These are phyloP conservation scores for Mycena indigotica DNA, from an alignment of 768 basidiomycete genomes.

Conservation along the genomic window DNA sequence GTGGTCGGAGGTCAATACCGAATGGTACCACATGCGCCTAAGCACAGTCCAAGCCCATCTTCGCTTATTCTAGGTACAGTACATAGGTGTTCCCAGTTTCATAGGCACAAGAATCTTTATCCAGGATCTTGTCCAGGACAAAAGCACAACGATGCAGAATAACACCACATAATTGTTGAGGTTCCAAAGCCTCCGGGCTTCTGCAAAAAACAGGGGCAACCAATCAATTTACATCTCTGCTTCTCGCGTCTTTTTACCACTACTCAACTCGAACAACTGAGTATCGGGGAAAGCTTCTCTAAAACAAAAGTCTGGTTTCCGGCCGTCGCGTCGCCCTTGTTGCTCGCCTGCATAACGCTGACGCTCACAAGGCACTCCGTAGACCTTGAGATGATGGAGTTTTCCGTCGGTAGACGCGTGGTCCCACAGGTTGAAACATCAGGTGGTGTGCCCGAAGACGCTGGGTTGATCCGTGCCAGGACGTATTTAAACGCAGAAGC, in stretches of 20 bases:
- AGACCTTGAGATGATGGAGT: conserved; percentile 27
- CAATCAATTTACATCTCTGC: background rate
- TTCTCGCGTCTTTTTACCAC: background rate
- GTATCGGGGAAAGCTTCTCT: conserved; percentile 24
- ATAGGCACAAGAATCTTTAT: no score
- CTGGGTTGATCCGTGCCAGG: conserved; percentile 31
- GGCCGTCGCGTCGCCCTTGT: conserved; percentile 34
- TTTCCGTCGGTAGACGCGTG: conserved; percentile 34
- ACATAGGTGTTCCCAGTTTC: no score
- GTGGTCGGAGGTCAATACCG: no score
- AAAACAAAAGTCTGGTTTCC: conserved; percentile 32
- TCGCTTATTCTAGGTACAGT: no score
- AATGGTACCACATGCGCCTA: no score
- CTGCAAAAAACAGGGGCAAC: background rate
- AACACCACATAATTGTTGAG: background rate
- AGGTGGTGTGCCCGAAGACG: conserved; percentile 15
- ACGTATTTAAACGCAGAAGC: conserved; percentile 33
- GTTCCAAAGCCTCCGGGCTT: background rate
- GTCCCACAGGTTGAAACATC: conserved; percentile 39
- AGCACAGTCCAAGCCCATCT: no score
- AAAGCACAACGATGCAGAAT: background rate
- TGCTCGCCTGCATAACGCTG: conserved; percentile 31
- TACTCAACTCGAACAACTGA: conserved; percentile 19
- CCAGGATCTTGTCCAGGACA: no score
- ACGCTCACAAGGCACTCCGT: conserved; percentile 40